These are phyloP conservation scores for Aspergillus sclerotiicarbonarius DNA, from an alignment of 495 filamentous ascomycete species.

Conservation along the genomic window DNA sequence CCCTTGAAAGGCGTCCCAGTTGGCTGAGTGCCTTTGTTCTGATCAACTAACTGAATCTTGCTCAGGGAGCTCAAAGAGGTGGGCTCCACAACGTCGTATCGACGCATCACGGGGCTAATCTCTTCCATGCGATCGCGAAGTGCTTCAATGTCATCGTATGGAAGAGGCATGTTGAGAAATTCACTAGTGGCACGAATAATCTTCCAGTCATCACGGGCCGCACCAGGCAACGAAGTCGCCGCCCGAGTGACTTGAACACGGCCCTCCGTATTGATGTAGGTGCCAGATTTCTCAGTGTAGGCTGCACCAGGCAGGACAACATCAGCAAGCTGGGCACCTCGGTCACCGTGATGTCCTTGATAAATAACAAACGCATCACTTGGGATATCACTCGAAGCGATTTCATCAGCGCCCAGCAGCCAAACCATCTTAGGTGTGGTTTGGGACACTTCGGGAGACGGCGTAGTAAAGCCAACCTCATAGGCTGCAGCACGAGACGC, in stretches of 20 bases:
- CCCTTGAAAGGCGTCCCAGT: conserved; percentile 69
- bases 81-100: conserved; percentile 87
- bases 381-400: conserved; percentile 74
- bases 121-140: conserved; percentile 92
- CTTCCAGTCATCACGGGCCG: conserved; percentile 95
- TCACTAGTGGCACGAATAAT: conserved; percentile 90
- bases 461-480: conserved; percentile 88
- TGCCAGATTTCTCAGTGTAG: conserved; percentile 96
- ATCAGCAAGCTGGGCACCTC: conserved; percentile 87
- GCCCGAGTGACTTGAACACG: conserved; percentile 89
- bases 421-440: conserved; percentile 91
- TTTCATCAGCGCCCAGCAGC: conserved; percentile 94
- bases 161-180: conserved; percentile 81
- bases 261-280: conserved; percentile 96
- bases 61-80: conserved; percentile 66
- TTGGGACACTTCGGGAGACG: conserved; percentile 71
- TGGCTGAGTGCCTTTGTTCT: conserved; percentile 80
- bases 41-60: conserved; percentile 91
- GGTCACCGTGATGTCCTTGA: conserved; percentile 96
- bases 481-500: conserved; percentile 91
- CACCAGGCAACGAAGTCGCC: conserved; percentile 81
- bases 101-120: conserved; percentile 81
- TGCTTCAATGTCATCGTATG: conserved; percentile 86
- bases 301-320: conserved; percentile 91
- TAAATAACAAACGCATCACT: conserved; percentile 96